phyloP scores from a whole-genome alignment of 768 basidiomycete species.

The Boletus vermiculosoides region DNA sequence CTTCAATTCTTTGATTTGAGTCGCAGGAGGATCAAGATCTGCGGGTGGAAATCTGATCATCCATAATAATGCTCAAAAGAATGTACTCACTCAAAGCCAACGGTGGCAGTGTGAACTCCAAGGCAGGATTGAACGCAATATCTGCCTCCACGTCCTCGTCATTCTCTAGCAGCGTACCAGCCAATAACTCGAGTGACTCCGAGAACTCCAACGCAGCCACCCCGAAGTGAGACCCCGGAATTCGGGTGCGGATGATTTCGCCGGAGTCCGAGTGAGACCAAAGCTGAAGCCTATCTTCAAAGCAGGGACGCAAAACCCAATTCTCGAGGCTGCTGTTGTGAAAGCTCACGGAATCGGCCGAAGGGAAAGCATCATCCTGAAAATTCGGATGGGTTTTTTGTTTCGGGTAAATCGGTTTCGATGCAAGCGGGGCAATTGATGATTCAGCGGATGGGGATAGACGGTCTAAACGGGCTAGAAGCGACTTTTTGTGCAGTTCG shows the following conservation, averaged over 20 bases:
- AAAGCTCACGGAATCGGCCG: slow-evolving; percentile 13
- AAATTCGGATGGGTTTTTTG: slow-evolving; percentile 35
- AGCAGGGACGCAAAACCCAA: slow-evolving; percentile 75
- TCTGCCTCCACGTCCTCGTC: slow-evolving; percentile 11
- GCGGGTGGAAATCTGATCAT: slow-evolving; percentile 13
- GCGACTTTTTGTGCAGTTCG: slow-evolving; percentile 48
- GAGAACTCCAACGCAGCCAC: slow-evolving; percentile 76
- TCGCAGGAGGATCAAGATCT: slow-evolving; percentile 26
- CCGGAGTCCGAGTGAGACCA: slow-evolving; percentile 47
- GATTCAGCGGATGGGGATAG: slow-evolving; percentile 42
- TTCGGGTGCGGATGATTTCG: slow-evolving; percentile 35
- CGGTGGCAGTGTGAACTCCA: slow-evolving; percentile 18
- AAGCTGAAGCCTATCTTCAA: slow-evolving; percentile 66
- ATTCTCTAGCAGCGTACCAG: slow-evolving; percentile 40
- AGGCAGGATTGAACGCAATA: slow-evolving; percentile 15
- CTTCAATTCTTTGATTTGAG: slow-evolving; percentile 3
- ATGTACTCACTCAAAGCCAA: slow-evolving; percentile 19
- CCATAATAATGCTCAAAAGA: not conserved
- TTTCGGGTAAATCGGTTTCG: slow-evolving; percentile 30
- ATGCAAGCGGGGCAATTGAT: slow-evolving; percentile 46
- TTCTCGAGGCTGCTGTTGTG: slow-evolving; percentile 56
- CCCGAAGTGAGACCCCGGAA: slow-evolving; percentile 51
- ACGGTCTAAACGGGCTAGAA: slow-evolving; percentile 46
- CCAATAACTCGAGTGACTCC: slow-evolving; percentile 61
- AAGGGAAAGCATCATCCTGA: slow-evolving; percentile 27